phyloP scores from a whole-genome alignment of 768 basidiomycete genomes.

The Mycena maculata region DNA sequence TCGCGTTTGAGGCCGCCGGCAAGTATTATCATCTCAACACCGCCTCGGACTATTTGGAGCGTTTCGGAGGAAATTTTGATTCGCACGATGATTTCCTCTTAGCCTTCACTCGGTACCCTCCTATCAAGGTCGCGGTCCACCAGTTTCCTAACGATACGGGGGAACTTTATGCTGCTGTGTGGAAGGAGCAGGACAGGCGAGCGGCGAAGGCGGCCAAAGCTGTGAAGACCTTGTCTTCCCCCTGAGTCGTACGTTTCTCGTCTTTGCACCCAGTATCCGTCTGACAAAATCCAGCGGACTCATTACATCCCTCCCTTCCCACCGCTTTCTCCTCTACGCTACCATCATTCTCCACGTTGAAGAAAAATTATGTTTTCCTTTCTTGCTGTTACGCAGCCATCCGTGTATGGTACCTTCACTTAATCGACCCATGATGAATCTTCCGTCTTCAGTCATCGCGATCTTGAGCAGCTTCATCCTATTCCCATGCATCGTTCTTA shows the following conservation, averaged over 20 bases:
- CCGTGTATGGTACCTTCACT: too few relatives aligned
- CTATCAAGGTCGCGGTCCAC: constrained; percentile 5
- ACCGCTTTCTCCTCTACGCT: constrained; percentile 9
- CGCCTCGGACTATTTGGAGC: constrained; percentile 11
- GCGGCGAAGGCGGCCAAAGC: background rate
- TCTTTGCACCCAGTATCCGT: constrained; percentile 5
- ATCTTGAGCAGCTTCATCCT: too few relatives aligned
- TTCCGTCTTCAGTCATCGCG: too few relatives aligned
- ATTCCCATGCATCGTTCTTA: too few relatives aligned
- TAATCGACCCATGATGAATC: too few relatives aligned
- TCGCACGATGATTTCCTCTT: constrained; percentile 8
- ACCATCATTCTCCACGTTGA: constrained; percentile 1
- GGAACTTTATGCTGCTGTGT: constrained; percentile 11
- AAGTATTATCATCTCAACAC: constrained; percentile 11
- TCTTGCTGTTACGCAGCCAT: background rate
- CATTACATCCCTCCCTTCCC: constrained; percentile 13
- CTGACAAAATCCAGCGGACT: constrained; percentile 13
- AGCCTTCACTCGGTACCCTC: background rate
- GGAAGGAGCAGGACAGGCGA: background rate
- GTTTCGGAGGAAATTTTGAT: constrained; percentile 7
- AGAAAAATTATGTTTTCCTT: background rate
- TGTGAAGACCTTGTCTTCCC: background rate
- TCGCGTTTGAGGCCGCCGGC: constrained; percentile 9
- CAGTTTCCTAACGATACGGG: constrained; percentile 10
- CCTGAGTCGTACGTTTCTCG: background rate